Conservation (phyloP, 176 grass and related monocot species). For the Alloteropsis semialata region DNA sequence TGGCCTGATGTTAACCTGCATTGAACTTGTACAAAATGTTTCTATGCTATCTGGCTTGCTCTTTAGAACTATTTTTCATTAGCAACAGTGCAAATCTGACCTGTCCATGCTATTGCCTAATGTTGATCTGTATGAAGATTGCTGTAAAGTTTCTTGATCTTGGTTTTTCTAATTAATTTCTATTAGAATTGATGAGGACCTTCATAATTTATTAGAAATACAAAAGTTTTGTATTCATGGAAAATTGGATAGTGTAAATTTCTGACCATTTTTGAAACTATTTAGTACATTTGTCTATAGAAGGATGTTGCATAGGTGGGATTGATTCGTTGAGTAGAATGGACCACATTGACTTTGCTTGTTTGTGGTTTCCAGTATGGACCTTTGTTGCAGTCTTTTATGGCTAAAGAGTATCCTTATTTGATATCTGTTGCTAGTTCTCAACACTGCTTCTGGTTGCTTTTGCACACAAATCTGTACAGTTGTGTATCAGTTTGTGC, state of each 20-base stretch:
- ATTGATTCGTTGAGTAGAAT: slow-evolving; percentile 29
- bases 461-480: not conserved
- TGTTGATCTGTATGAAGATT: not conserved
- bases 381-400: slow-evolving; percentile 5
- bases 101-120: not conserved
- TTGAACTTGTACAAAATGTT: not conserved
- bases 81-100: not conserved
- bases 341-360: slow-evolving; percentile 3
- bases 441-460: not conserved
- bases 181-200: not conserved
- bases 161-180: not conserved
- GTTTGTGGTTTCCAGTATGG: not conserved
- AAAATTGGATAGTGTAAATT: slow-evolving; percentile 26
- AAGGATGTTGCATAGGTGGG: not conserved
- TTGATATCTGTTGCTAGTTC: not conserved
- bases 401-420: slow-evolving; percentile 5
- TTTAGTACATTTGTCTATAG: not conserved
- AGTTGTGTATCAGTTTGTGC: slow-evolving; percentile 13
- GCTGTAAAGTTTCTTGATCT: slow-evolving; percentile 9
- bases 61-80: slow-evolving; percentile 1
- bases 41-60: slow-evolving; percentile 10
- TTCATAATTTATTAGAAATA: slow-evolving; percentile 10
- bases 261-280: not conserved
- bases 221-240: not conserved
- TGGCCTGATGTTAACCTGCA: not conserved